Evolutionary conservation across 2,329 filamentous ascomycete genomes (phyloP), one percentile per base, ranked within the genome.

Genomic region (Clarireedia sp.): DNA sequence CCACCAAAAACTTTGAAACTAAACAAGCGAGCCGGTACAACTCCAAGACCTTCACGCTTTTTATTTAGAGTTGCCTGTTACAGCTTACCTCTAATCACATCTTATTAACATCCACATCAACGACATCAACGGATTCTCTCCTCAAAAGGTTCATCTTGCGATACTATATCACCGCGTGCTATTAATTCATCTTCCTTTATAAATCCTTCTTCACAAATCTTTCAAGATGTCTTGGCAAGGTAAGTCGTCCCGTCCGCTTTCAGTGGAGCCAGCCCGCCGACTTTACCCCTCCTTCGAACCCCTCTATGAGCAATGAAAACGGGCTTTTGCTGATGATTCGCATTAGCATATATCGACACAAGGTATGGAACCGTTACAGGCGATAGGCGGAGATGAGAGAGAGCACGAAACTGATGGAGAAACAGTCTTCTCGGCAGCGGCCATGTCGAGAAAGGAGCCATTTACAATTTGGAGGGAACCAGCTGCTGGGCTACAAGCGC

Each of bases 381-480:
- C 17, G 47, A 6, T 24, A 12, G n/a, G 37, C 14, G 17, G 49
- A 38, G 26, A 45, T 17, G 24, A 12, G 23, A 50, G 19, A 19
- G 33, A 12, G 51, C 43, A 58, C 41, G 24, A 46, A 26, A 45
- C 66, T 68, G 60, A 67, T 64, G 55, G 53, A 37, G 40, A 55
- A 40, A 64, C 69, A 95, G 90, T 81, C 83, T 96, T 67, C 81
- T 95, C 68, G 86, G 79, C 75, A 85, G 80, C 66, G 85, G 85
- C 68, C 85, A 91, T 71, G 74, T 95, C 69, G 86, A 94, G 76
- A 86, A 90, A 76, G 90, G 81, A 67, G 87, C 88, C 69, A 90
- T 96, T 71, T 83, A 94, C 78, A 90, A 87, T 73, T 75, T 74
- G 62, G 87, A 87, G 64, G 89, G 90, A 66, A 87, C 88, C 74